Evolutionary conservation across 495 filamentous ascomycete genomes (phyloP).

Genomic region (Thozetella sp.): DNA sequence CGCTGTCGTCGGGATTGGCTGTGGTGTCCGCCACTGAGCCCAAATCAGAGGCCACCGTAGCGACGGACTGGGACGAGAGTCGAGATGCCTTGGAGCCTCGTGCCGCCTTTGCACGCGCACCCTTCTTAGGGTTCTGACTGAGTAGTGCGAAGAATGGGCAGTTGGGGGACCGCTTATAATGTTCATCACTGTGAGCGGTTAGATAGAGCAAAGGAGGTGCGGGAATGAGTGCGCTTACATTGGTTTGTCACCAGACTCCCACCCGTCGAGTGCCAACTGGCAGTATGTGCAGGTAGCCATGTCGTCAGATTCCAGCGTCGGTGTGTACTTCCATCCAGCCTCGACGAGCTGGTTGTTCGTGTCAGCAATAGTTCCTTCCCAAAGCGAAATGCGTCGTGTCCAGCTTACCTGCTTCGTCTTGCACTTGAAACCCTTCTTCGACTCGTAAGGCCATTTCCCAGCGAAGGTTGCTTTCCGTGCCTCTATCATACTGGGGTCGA

Average conservation of each 20-base stretch:
- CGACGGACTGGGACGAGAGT: constrained; percentile 68
- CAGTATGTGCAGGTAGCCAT: constrained; percentile 90
- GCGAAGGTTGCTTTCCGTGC: constrained; percentile 83
- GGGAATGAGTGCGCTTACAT: constrained; percentile 53
- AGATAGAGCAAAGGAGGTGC: constrained; percentile 12
- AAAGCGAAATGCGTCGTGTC: not conserved
- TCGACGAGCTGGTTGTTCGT: constrained; percentile 73
- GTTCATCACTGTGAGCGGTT: constrained; percentile 71
- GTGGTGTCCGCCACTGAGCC: constrained; percentile 51
- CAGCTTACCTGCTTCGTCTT: constrained; percentile 77
- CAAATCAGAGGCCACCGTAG: constrained; percentile 49
- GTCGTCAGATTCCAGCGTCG: constrained; percentile 77
- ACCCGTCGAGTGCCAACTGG: constrained; percentile 80
- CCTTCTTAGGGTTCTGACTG: constrained; percentile 50
- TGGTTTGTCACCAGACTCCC: constrained; percentile 90
- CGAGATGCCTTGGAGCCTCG: constrained; percentile 71
- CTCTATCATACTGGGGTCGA: constrained; percentile 64
- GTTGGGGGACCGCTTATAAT: constrained; percentile 72
- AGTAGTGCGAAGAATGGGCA: constrained; percentile 79
- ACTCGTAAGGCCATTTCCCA: constrained; percentile 82
- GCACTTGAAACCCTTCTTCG: constrained; percentile 84
- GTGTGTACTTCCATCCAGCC: constrained; percentile 92
- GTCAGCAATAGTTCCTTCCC: constrained; percentile 17
- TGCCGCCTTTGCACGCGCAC: constrained; percentile 48
- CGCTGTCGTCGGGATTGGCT: constrained; percentile 67